These are phyloP conservation scores for Luffa aegyptiaca DNA, from an alignment of 306 rosid species.

Conservation along the genomic window DNA sequence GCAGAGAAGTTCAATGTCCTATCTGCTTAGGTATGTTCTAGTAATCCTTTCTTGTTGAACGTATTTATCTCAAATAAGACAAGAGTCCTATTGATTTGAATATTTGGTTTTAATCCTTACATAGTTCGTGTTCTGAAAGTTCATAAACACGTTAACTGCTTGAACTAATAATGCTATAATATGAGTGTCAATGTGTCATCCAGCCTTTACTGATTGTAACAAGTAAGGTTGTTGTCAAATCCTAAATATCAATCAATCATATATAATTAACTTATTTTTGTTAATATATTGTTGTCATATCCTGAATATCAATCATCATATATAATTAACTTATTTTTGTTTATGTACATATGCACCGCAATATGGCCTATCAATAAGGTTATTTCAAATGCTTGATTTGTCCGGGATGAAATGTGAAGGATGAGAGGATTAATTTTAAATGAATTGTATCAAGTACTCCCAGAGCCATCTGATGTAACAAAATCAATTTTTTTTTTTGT, in stretches of 20 bases:
- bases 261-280: neutral
- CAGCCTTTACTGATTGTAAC: neutral
- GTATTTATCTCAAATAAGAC: neutral
- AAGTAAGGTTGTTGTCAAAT: neutral
- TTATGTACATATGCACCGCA: neutral
- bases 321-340: neutral
- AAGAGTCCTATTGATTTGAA: neutral
- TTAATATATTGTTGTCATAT: neutral
- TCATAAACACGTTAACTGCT: neutral
- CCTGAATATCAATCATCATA: neutral
- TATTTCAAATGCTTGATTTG: neutral
- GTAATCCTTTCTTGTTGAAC: neutral
- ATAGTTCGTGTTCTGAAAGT: neutral
- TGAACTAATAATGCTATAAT: neutral
- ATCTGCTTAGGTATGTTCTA: constrained; percentile 63
- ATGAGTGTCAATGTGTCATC: neutral
- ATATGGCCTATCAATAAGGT: neutral
- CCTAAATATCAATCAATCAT: neutral
- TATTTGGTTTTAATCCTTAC: neutral
- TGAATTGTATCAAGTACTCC: neutral
- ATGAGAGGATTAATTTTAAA: neutral
- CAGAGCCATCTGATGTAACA: neutral
- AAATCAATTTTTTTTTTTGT: neutral
- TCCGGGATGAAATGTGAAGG: neutral
- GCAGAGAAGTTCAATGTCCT: constrained; percentile 70